Evolutionary conservation across 768 basidiomycete species (phyloP).

Genomic region (Leccinum arenicola): DNA sequence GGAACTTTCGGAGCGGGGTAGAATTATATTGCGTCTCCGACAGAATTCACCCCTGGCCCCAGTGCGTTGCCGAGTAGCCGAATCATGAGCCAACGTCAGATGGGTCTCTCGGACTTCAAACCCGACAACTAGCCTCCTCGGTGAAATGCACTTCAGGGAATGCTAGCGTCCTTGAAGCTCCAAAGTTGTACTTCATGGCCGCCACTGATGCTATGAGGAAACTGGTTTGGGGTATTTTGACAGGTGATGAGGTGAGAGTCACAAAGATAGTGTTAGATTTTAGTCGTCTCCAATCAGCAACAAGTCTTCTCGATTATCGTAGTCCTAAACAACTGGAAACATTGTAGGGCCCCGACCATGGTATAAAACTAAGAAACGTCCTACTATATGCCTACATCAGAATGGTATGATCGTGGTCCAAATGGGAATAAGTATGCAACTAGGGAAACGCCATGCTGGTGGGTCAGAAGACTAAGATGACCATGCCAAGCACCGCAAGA

Average conservation of each 20-base stretch:
- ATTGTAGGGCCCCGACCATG: background rate
- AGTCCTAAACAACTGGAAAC: background rate
- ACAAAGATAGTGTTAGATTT: too few species aligned
- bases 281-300: background rate
- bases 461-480: slow-evolving; percentile 11
- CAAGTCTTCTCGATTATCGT: background rate
- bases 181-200: background rate
- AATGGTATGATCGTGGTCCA: background rate
- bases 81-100: background rate
- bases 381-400: background rate
- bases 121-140: background rate
- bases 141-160: too few species aligned
- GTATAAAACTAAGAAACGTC: background rate
- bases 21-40: background rate
- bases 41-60: background rate
- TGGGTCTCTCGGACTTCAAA: background rate
- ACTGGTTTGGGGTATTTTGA: background rate
- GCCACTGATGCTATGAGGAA: background rate
- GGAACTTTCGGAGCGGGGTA: background rate
- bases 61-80: background rate
- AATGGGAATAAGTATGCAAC: background rate
- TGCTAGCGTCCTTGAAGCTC: background rate
- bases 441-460: background rate
- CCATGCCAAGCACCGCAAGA: slow-evolving; percentile 29
- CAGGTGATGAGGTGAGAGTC: background rate